Evolutionary conservation across 192 early-diverging fungal species (phyloP).

Genomic region (Chytriomyces sp.): DNA sequence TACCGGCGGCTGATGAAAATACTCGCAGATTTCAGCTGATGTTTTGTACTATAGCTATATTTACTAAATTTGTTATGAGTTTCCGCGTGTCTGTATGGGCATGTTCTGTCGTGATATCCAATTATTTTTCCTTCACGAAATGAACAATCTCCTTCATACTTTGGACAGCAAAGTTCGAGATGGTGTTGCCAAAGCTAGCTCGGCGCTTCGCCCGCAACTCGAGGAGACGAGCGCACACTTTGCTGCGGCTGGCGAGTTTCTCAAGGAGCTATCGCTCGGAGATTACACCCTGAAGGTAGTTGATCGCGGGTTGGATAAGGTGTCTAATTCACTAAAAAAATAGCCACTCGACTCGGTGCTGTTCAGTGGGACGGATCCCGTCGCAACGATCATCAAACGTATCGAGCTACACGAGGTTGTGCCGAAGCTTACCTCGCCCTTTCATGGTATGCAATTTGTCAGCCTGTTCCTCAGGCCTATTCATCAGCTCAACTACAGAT

Average conservation of each 20-base stretch:
- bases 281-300: slow-evolving; percentile 4
- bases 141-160: not conserved
- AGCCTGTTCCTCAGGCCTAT: not conserved
- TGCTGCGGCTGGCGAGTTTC: not conserved
- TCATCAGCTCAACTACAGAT: not conserved
- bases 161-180: not conserved
- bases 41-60: no score
- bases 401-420: slow-evolving; percentile 27
- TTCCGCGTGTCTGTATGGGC: no score
- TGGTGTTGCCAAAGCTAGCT: not conserved
- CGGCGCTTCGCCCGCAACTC: not conserved
- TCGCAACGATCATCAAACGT: slow-evolving; percentile 28
- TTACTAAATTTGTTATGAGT: no score
- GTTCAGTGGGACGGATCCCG: slow-evolving; percentile 34
- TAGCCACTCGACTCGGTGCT: slow-evolving; percentile 40
- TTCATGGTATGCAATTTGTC: not conserved
- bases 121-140: no score
- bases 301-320: not conserved
- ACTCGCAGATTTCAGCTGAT: slow-evolving; percentile 1
- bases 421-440: not conserved
- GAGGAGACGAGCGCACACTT: not conserved
- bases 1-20: slow-evolving; percentile 4
- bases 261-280: slow-evolving; percentile 1
- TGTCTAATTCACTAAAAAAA: not conserved
- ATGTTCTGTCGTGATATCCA: no score